A percentile compares a stretch with the other conserved stretches of the same genome.
Conservation (phyloP, 805 yeast species). For the Sungouiella thailandica region DNA sequence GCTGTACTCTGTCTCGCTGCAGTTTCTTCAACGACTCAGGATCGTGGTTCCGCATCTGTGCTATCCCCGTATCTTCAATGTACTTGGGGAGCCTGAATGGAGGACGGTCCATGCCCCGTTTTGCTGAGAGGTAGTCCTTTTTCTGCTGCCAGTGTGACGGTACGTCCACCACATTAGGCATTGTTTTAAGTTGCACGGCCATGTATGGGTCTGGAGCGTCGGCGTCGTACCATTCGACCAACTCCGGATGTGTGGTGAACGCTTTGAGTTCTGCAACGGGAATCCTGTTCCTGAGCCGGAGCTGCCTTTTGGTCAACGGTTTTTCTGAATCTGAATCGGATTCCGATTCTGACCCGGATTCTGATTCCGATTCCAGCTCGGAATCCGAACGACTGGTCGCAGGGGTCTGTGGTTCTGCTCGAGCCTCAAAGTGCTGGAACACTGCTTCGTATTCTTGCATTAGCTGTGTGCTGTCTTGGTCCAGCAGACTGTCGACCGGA, state of each 20-base stretch:
- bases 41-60: slow-evolving; percentile 75
- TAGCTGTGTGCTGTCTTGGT: slow-evolving; percentile 5
- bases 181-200: slow-evolving; percentile 57
- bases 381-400: slow-evolving; percentile 1
- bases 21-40: slow-evolving; percentile 61
- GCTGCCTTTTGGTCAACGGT: slow-evolving; percentile 44
- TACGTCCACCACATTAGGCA: slow-evolving; percentile 65
- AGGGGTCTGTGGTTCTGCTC: slow-evolving; percentile 2
- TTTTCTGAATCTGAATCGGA: slow-evolving; percentile 15
- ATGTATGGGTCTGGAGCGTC: slow-evolving; percentile 78
- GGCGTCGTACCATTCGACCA: slow-evolving; percentile 82
- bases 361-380: slow-evolving; percentile 6
- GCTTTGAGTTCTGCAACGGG: slow-evolving; percentile 68
- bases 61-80: slow-evolving; percentile 78
- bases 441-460: slow-evolving; percentile 18
- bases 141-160: slow-evolving; percentile 84
- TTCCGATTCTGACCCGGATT: slow-evolving; percentile 21
- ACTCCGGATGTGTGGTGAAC: slow-evolving; percentile 55
- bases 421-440: slow-evolving; percentile 13
- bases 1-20: slow-evolving; percentile 82
- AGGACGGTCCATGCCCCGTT: slow-evolving; percentile 59
- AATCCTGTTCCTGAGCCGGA: slow-evolving; percentile 48
- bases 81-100: slow-evolving; percentile 77
- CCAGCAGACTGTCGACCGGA: too few species aligned
- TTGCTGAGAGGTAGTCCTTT: slow-evolving; percentile 64